Base-by-base conservation (phyloP, 2,329 filamentous ascomycete genomes). In the Rutstroemia sp. region DNA sequence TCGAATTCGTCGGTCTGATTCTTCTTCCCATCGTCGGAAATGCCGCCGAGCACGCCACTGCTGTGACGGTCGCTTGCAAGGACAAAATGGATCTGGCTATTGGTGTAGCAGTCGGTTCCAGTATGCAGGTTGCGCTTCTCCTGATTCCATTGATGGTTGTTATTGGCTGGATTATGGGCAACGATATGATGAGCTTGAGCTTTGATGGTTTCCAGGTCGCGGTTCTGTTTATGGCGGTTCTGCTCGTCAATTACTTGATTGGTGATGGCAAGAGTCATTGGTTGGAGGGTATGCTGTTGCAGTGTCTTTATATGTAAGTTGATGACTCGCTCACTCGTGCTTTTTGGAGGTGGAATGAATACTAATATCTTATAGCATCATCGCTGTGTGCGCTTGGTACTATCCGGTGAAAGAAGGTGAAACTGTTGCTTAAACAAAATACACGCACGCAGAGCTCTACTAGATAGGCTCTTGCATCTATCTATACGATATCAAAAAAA, bases 151-250 rank as follows among this genome's bases (percentile, higher is more conserved):
- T 89, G 70, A 74, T 92, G 52, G 88, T 94, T 51, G 82, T 92
- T 60, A 78, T 92, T 51, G 89, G 88, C 57, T 92, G 89, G 89
- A 80, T 84, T 58, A 84, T 88, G 66, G 79, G 80, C 51, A 52
- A 90, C 64, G 83, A 80, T 50, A 73, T 76, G 39, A 84, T 87
- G 83, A 86, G 80, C 7, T 74, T 88, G 5, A 80, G 81, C 65
- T 88, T 88, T 64, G 84, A 88, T 67, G 84, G 84, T 0, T 96
- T 96, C 76, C 89, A 96, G 73, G 85, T 96, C 14, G 87, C 91
- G 21, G 86, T 88, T 42, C 75, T 95, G 42, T 95, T 95, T 64
- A 88, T 94, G 12, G 84, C 89, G 2, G 88, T 89, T 0, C 81
- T 95, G 44, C 78, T 95, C 36, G 88, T 92, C 57, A 95, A 95